A percentile compares a stretch with the other conserved stretches of the same genome.
Conservation (phyloP, 345 rosid genomes). For the Dimocarpus longan region DNA sequence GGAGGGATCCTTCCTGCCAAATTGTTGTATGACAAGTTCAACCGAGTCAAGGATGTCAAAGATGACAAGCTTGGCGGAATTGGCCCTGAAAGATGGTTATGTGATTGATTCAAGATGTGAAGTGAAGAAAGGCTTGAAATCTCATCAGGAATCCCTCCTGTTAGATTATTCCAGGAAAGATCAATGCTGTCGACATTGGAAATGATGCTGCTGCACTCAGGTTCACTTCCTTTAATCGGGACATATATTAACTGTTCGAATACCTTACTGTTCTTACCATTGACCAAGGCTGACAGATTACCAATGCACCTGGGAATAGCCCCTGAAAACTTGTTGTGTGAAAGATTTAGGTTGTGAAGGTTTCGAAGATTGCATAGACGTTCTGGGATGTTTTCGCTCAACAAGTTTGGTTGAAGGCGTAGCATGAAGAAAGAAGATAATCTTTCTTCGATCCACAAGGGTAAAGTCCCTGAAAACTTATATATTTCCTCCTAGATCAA, state of each 20-base stretch:
- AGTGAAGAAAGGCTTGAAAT: slow-evolving; percentile 30
- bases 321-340: slow-evolving; percentile 49
- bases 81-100: slow-evolving; percentile 48
- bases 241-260: slow-evolving; percentile 34
- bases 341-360: slow-evolving; percentile 51
- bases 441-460: slow-evolving; percentile 37
- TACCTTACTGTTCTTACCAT: slow-evolving; percentile 27
- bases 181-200: slow-evolving; percentile 33
- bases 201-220: slow-evolving; percentile 17
- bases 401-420: slow-evolving; percentile 37
- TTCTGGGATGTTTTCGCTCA: slow-evolving; percentile 39
- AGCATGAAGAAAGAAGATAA: slow-evolving; percentile 43
- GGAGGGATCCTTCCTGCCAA: slow-evolving; percentile 52
- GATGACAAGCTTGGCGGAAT: slow-evolving; percentile 48
- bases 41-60: slow-evolving; percentile 32
- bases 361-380: slow-evolving; percentile 37
- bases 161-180: slow-evolving; percentile 44
- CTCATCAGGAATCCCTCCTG: slow-evolving; percentile 42
- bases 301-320: slow-evolving; percentile 44
- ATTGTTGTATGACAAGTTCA: slow-evolving; percentile 56
- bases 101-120: slow-evolving; percentile 40
- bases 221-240: slow-evolving; percentile 39
- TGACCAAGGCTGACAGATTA: slow-evolving; percentile 43
- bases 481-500: slow-evolving; percentile 62
- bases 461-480: slow-evolving; percentile 41